phyloP scores from a whole-genome alignment of 768 basidiomycete species.

The Heimioporus sp. region DNA sequence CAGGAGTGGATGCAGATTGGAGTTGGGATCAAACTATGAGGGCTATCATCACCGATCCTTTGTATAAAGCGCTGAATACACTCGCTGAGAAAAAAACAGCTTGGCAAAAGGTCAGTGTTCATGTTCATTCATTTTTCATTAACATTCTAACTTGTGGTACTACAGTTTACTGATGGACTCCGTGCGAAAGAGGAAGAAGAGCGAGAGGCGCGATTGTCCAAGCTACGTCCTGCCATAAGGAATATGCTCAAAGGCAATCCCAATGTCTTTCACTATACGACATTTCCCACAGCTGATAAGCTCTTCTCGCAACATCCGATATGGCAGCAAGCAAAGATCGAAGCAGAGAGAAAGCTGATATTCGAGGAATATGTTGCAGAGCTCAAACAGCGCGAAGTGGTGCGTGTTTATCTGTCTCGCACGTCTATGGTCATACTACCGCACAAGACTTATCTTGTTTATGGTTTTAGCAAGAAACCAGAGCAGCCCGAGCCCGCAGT shows the following conservation, averaged over 20 bases:
- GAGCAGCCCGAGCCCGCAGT: constrained; percentile 73
- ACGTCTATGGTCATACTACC: constrained; percentile 3
- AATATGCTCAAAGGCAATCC: constrained; percentile 87
- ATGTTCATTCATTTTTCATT: not conserved
- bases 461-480: constrained; percentile 64
- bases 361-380: constrained; percentile 92
- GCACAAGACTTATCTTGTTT: constrained; percentile 4
- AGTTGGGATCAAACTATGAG: constrained; percentile 99
- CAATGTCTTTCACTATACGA: constrained; percentile 88
- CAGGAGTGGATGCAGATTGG: constrained; percentile 88
- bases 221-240: constrained; percentile 82
- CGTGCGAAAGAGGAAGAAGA: constrained; percentile 85
- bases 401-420: constrained; percentile 37
- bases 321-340: constrained; percentile 86
- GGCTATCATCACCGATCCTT: constrained; percentile 95
- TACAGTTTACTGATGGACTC: constrained; percentile 68
- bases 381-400: constrained; percentile 86
- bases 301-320: constrained; percentile 85
- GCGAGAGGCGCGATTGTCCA: constrained; percentile 75
- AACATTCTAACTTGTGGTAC: constrained; percentile 5
- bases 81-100: constrained; percentile 92
- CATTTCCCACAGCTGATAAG: constrained; percentile 85
- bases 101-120: constrained; percentile 79
- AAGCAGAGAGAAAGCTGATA: constrained; percentile 81
- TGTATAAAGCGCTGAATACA: constrained; percentile 92